Percentiles rank a stretch among this genome's conserved stretches.
Evolutionary conservation across 2,329 filamentous ascomycete genomes (phyloP).

Genomic region (Fusarium redolens): DNA sequence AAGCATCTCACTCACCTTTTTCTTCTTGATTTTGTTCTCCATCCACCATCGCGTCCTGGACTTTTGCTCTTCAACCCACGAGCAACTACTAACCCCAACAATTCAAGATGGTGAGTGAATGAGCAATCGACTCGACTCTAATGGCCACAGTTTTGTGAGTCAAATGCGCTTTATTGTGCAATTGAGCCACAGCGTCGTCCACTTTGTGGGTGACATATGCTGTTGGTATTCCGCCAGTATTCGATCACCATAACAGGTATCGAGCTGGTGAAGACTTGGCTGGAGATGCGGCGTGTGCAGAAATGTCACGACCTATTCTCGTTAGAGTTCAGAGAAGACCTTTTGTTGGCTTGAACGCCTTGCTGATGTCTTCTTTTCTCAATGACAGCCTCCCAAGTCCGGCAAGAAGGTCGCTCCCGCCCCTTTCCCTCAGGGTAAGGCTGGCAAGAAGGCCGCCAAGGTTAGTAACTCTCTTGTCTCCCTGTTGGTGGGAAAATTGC

Average conservation of each 20-base stretch:
- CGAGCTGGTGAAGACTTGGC: constrained; percentile 70
- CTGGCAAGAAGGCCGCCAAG: constrained; percentile 96
- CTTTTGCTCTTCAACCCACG: constrained; percentile 51
- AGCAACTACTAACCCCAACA: constrained; percentile 52
- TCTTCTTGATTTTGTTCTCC: constrained; percentile 46
- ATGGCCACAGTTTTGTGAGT: constrained; percentile 54
- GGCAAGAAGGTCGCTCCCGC: constrained; percentile 98
- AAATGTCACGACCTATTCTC: constrained; percentile 72
- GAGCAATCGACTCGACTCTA: constrained; percentile 49
- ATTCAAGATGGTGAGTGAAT: constrained; percentile 58
- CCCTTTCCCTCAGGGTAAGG: constrained; percentile 95
- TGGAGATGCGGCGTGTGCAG: constrained; percentile 68
- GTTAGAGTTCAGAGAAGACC: constrained; percentile 94
- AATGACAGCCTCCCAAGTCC: constrained; percentile 99
- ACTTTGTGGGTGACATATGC: constrained; percentile 34
- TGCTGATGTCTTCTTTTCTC: constrained; percentile 99
- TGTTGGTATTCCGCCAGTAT: constrained; percentile 51
- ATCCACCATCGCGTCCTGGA: constrained; percentile 48
- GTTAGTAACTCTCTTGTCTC: constrained; percentile 65
- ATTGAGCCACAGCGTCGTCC: constrained; percentile 50
- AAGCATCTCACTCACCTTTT: constrained; percentile 27
- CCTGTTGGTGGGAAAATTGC: background rate
- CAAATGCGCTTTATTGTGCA: constrained; percentile 48
- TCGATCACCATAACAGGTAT: constrained; percentile 39
- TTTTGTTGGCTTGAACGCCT: constrained; percentile 78